Evolutionary conservation across 176 grass and related monocot genomes (phyloP), one percentile per base, ranked within the genome.

Genomic region (Hsuehochloa calcarea): DNA sequence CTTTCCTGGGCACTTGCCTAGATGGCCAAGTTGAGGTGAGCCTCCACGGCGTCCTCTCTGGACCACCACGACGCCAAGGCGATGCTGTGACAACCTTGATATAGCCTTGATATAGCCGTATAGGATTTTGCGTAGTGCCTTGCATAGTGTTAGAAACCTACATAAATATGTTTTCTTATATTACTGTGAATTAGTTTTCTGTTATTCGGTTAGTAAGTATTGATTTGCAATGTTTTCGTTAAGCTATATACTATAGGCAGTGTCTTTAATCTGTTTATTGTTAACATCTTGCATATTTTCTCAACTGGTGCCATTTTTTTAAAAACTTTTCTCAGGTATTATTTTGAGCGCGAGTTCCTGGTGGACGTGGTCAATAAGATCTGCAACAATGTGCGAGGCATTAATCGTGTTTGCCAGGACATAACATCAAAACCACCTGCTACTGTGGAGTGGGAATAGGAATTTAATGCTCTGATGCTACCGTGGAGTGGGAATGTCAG

Each of bases 381-480:
- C 75, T 94, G 92, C 86, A 92, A 97, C 58, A 97, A 82, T 15
- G 94, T 94, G 40, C 83, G 92, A 10, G 94, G 88, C 13, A 82
- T 97, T 37, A 97, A 97, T 74, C 92, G 90, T 66, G 95, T 97
- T 63, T 85, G 80, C 67, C 70, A 90, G 61, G 94, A 97, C 77
- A 94, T 97, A 54, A 94, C 94, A 51, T 87, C 90, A n/a, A 97
- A 97, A 82, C 94, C 92, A 25, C 90, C 94, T 27, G 94, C 90
- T 1, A 97, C 94, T 3, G 94, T 94, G 60, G 94, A 97, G 80
- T 95, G 84, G 80, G 80, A 84, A 72, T 85, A 35, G 60, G 27
- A 77, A 1, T 25, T 83, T 75, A 45, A 45, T 45, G 0, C 20
- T 67, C 58, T 13, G 17, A 10, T 80, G 47, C 83, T 16, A 85